Conservation (phyloP, 1,284 basidiomycete genomes). For the Heterobasidion occidentale region DNA sequence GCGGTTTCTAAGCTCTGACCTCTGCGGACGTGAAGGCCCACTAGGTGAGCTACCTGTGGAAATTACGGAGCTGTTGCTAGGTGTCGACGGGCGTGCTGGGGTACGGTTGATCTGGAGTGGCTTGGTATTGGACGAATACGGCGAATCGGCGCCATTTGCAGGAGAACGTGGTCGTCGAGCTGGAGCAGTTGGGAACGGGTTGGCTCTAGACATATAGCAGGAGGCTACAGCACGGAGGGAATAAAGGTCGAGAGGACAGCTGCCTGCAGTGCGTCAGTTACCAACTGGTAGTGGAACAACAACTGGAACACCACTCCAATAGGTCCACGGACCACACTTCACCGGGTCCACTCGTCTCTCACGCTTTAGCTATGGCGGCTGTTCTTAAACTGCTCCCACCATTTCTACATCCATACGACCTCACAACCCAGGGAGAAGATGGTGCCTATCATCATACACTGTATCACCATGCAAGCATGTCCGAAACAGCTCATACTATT, state of each 20-base stretch:
- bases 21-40: constrained; percentile 24
- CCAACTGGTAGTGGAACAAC: too few relatives aligned
- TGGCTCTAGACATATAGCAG: constrained; percentile 6
- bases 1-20: constrained; percentile 25
- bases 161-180: constrained; percentile 14
- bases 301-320: too few relatives aligned
- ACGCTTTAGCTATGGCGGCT: too few relatives aligned
- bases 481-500: constrained; percentile 36
- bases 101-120: constrained; percentile 45
- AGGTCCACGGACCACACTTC: too few relatives aligned
- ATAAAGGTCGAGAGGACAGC: not conserved
- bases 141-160: constrained; percentile 1
- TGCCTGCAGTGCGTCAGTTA: too few relatives aligned
- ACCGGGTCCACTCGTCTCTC: too few relatives aligned
- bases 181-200: constrained; percentile 3
- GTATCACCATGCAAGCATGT: constrained; percentile 27
- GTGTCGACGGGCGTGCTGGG: constrained; percentile 23
- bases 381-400: not conserved
- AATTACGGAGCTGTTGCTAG: constrained; percentile 19
- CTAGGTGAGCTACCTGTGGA: constrained; percentile 14
- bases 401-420: not conserved
- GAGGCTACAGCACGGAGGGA: not conserved
- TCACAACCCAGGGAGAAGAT: not conserved
- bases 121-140: constrained; percentile 24
- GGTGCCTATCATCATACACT: constrained; percentile 17